Conservation (phyloP, 2,329 filamentous ascomycete species). For the Magnaporthiopsis incrustans region DNA sequence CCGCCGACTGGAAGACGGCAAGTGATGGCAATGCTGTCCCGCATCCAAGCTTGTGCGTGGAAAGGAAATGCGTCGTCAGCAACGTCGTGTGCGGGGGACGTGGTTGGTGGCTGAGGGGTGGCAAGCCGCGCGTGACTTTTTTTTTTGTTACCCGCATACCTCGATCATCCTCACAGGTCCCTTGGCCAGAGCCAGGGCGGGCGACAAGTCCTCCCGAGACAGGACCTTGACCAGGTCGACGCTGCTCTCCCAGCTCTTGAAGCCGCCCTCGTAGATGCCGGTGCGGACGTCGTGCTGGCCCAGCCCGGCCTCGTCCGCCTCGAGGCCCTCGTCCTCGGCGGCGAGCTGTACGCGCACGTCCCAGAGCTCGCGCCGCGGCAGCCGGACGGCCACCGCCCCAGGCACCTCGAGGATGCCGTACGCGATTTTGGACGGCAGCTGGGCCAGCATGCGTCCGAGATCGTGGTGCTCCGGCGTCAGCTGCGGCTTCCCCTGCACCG, state of each 20-base stretch:
- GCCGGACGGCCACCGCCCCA: constrained; percentile 29
- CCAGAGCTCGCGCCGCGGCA: constrained; percentile 73
- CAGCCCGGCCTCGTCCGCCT: constrained; percentile 38
- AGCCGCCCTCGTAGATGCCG: constrained; percentile 78
- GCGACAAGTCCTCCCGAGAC: constrained; percentile 25
- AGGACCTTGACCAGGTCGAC: constrained; percentile 70
- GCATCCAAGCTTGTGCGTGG: constrained; percentile 56
- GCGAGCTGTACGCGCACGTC: constrained; percentile 76
- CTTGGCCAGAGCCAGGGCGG: constrained; percentile 20
- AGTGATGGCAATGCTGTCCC: constrained; percentile 69
- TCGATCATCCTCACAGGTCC: constrained; percentile 41
- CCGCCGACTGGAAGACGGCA: constrained; percentile 58
- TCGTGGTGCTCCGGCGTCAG: constrained; percentile 46
- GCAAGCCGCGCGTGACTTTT: not conserved
- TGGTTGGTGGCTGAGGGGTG: too few relatives aligned
- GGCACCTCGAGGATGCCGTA: constrained; percentile 53
- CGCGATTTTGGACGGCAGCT: constrained; percentile 65
- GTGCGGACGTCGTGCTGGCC: constrained; percentile 69
- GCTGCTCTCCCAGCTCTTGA: constrained; percentile 86
- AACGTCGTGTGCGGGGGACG: too few relatives aligned
- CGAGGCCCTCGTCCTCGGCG: constrained; percentile 49
- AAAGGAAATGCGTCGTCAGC: not conserved
- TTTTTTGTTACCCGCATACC: constrained; percentile 26
- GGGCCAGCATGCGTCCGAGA: constrained; percentile 41
- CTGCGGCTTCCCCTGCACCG: constrained; percentile 52